These are phyloP conservation scores for Jaapia argillacea DNA, from an alignment of 768 basidiomycete species.

Conservation along the genomic window DNA sequence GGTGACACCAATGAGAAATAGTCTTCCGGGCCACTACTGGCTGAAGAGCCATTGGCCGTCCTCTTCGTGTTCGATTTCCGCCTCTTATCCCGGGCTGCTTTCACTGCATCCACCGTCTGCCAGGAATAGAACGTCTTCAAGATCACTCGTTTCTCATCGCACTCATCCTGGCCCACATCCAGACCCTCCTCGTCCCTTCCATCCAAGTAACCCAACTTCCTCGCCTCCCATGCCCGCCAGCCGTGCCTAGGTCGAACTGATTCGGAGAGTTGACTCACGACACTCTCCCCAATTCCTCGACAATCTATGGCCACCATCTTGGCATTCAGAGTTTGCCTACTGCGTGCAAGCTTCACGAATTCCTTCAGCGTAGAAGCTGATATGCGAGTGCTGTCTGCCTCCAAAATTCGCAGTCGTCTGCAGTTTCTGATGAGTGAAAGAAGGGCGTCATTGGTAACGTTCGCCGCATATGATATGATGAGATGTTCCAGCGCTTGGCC, in stretches of 20 bases:
- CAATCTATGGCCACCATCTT: slow-evolving; percentile 69
- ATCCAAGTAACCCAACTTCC: slow-evolving; percentile 63
- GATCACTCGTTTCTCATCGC: slow-evolving; percentile 61
- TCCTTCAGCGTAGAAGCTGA: slow-evolving; percentile 49
- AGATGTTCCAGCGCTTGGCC: slow-evolving; percentile 69
- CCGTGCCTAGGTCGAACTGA: slow-evolving; percentile 61
- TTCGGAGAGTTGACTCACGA: slow-evolving; percentile 49
- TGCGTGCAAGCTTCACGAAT: slow-evolving; percentile 48
- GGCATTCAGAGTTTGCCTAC: slow-evolving; percentile 39
- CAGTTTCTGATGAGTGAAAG: slow-evolving; percentile 56
- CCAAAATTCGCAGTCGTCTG: slow-evolving; percentile 49
- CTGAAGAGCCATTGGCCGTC: slow-evolving; percentile 28
- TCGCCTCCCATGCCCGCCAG: slow-evolving; percentile 66
- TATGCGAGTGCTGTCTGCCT: slow-evolving; percentile 75
- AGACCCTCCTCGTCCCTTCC: slow-evolving; percentile 57
- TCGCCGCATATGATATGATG: slow-evolving; percentile 54
- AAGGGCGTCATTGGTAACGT: slow-evolving; percentile 56
- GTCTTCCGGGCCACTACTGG: slow-evolving; percentile 19
- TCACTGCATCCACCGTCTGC: slow-evolving; percentile 78
- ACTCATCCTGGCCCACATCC: slow-evolving; percentile 71
- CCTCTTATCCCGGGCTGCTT: slow-evolving; percentile 53
- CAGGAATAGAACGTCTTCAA: slow-evolving; percentile 81
- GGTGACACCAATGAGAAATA: slow-evolving; percentile 9
- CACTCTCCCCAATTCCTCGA: slow-evolving; percentile 50
- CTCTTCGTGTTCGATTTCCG: slow-evolving; percentile 40